phyloP scores from a whole-genome alignment of 129 eudicot genomes.

The Flaveria trinervia region DNA sequence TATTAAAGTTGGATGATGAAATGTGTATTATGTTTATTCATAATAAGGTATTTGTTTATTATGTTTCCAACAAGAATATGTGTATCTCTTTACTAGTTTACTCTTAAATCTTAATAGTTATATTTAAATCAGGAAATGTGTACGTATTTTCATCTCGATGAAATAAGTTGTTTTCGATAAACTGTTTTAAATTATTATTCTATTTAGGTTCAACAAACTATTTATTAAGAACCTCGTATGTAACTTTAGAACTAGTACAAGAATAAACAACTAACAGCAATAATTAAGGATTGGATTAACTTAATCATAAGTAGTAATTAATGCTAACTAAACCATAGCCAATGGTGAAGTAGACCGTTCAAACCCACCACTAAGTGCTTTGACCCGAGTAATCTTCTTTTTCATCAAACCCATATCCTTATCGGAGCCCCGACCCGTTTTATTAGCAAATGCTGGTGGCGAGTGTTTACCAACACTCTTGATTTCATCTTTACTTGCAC shows the following conservation, averaged over 20 bases:
- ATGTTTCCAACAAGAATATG: too few species aligned
- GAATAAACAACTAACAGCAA: background rate
- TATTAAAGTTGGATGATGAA: too few species aligned
- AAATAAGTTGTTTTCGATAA: too few species aligned
- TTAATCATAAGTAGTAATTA: slow-evolving; percentile 26
- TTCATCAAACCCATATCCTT: slow-evolving; percentile 40
- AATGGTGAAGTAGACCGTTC: slow-evolving; percentile 44
- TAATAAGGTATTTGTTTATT: too few species aligned
- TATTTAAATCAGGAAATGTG: too few species aligned
- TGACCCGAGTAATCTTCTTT: slow-evolving; percentile 36
- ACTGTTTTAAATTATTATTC: too few species aligned
- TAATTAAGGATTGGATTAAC: slow-evolving; percentile 17
- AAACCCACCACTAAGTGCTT: slow-evolving; percentile 41
- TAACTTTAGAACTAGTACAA: slow-evolving; percentile 6
- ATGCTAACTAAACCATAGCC: slow-evolving; percentile 17
- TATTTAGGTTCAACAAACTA: background rate
- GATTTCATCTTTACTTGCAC: slow-evolving; percentile 40
- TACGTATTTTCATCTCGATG: too few species aligned
- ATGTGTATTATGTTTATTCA: too few species aligned
- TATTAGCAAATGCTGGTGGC: slow-evolving; percentile 37
- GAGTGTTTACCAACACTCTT: background rate
- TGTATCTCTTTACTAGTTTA: too few species aligned
- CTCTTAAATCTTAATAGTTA: too few species aligned
- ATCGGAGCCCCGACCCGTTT: slow-evolving; percentile 26
- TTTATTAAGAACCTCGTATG: background rate